phyloP scores from a whole-genome alignment of 345 rosid genomes.

The Trapa incisa region DNA sequence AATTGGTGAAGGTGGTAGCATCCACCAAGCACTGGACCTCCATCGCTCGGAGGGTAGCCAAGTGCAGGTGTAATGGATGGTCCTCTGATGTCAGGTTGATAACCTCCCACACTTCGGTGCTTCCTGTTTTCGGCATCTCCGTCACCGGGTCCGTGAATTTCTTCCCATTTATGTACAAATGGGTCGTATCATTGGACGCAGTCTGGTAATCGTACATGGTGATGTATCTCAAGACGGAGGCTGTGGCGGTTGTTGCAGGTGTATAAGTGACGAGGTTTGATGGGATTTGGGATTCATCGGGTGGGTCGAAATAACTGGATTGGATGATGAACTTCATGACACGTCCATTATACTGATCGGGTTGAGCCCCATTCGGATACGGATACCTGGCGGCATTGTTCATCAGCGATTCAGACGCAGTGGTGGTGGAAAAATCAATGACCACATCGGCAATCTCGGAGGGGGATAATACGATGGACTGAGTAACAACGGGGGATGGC shows the following conservation, averaged over 20 bases:
- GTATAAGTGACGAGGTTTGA: not conserved
- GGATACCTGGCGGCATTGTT: slow-evolving; percentile 10
- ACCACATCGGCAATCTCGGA: slow-evolving; percentile 10
- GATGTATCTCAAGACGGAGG: slow-evolving; percentile 1
- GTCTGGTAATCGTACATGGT: slow-evolving; percentile 5
- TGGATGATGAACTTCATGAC: slow-evolving; percentile 14
- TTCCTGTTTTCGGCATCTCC: slow-evolving; percentile 10
- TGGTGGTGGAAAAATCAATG: slow-evolving; percentile 9
- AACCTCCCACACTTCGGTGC: slow-evolving; percentile 13
- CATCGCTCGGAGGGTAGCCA: slow-evolving; percentile 4
- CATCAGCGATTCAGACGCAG: not conserved
- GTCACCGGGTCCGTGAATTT: slow-evolving; percentile 6
- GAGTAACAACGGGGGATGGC: not conserved
- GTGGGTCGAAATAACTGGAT: not conserved
- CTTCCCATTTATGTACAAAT: slow-evolving; percentile 13
- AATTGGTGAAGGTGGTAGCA: not conserved
- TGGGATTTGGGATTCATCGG: too few relatives aligned
- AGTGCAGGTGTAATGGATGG: slow-evolving; percentile 14
- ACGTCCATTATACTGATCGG: not conserved
- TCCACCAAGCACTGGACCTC: slow-evolving; percentile 4
- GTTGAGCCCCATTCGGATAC: slow-evolving; percentile 4
- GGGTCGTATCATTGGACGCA: slow-evolving; percentile 7
- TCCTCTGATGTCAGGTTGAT: slow-evolving; percentile 14
- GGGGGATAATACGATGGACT: slow-evolving; percentile 4
- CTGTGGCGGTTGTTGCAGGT: not conserved